A percentile compares a stretch with the other conserved stretches of the same genome.
phyloP scores from a whole-genome alignment of 345 rosid genomes.

The Euphorbia tirucalli region DNA sequence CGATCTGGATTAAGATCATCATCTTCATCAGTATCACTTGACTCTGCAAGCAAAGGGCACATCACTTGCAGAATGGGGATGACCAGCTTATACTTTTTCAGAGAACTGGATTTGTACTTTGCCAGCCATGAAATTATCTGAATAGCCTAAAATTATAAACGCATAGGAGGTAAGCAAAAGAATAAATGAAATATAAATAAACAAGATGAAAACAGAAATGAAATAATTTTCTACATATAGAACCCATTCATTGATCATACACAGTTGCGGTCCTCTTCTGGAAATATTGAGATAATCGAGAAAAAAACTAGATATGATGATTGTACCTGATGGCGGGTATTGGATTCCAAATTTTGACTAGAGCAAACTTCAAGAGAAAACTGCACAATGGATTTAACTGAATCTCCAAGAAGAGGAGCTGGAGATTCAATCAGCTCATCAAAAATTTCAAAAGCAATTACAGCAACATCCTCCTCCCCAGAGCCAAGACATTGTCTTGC shows the following conservation, averaged over 20 bases:
- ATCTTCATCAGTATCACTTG: constrained; percentile 67
- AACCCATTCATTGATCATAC: not conserved
- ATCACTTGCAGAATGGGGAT: constrained; percentile 89
- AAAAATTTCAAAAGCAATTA: constrained; percentile 97
- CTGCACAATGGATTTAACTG: constrained; percentile 89
- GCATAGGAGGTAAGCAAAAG: constrained; percentile 19
- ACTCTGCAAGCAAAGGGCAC: constrained; percentile 95
- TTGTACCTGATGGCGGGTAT: constrained; percentile 92
- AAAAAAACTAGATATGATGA: not conserved
- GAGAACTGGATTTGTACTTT: constrained; percentile 77
- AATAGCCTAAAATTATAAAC: constrained; percentile 67
- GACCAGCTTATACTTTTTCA: constrained; percentile 81
- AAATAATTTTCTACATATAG: not conserved
- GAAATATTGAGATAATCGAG: constrained; percentile 6
- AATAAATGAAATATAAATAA: constrained; percentile 3
- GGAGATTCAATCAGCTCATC: constrained; percentile 99
- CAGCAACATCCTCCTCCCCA: constrained; percentile 96
- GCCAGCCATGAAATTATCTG: constrained; percentile 99
- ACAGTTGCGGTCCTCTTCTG: not conserved
- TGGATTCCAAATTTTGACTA: constrained; percentile 71
- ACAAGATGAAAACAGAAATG: not conserved
- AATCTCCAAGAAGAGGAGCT: constrained; percentile 97
- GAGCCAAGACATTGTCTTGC: constrained; percentile 87
- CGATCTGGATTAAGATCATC: constrained; percentile 99
- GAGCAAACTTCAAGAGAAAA: constrained; percentile 98